Base-by-base conservation (phyloP, 1,139 yeast genomes). In the Yamadazyma trypodendri region DNA sequence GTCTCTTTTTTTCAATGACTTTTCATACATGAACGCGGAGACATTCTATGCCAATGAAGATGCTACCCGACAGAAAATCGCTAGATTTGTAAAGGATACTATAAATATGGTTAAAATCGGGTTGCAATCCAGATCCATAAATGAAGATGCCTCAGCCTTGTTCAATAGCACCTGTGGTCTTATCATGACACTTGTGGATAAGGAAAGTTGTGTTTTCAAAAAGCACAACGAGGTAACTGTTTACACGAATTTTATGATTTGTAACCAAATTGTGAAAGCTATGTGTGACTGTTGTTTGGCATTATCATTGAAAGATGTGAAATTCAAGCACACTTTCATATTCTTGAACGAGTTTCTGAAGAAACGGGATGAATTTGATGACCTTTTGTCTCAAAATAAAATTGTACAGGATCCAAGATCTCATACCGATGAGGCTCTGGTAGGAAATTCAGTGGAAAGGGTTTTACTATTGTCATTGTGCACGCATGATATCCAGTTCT, bases 401-500 rank as follows among this genome's bases (percentile, higher is more conserved):
- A 52, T 63, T 3, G 51, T 58, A 6, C 24, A 28, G 2, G 50
- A 52, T 36, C 38, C 33, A 17, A 46, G 43, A 40, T 48, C 43
- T 28, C 50, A 47, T 33, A 12, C 3, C 3, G 50, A 44, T 32
- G 52, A 48, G 24, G 34, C 30, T 14, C 41, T 13, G 22, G 36
- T 38, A 3, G 39, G 50, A 12, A 49, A 53, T 36, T 45, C 52
- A 20, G 38, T 47, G 24, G 81, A 80, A 55, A 70, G 73, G 50
- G 61, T 73, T 23, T 52, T 75, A 52, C 58, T 78, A 14, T 56
- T 78, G 32, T 65, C 76, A 3, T 58, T 81, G 24, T 73, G 83
- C 44, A 73, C 84, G 0, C 80, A 79, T 42, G 81, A 78, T 42
- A 65, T 75, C 32, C 81, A 77, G 35, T 71, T 76, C 36, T 80